Percentiles rank a stretch among this genome's conserved stretches.
phyloP scores from a whole-genome alignment of 2,329 filamentous ascomycete genomes.

The Nemania serpens region DNA sequence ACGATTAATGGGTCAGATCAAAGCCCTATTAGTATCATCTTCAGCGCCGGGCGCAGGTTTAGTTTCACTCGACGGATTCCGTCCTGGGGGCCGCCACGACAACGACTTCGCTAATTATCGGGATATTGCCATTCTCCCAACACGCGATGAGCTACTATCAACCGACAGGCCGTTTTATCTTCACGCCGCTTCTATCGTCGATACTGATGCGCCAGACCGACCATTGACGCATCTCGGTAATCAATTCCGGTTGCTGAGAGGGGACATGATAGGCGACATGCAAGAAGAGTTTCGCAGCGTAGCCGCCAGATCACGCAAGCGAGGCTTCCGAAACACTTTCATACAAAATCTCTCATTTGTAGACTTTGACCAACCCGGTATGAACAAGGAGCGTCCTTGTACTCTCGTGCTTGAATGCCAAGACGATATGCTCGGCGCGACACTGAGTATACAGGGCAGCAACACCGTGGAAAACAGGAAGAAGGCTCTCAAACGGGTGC shows the following conservation, averaged over 20 bases:
- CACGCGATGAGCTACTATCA: constrained; percentile 65
- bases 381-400: constrained; percentile 39
- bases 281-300: constrained; percentile 61
- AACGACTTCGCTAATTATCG: constrained; percentile 70
- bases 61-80: not conserved
- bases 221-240: constrained; percentile 65
- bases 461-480: constrained; percentile 42
- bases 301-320: constrained; percentile 41
- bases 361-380: constrained; percentile 45
- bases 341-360: constrained; percentile 39
- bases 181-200: constrained; percentile 53
- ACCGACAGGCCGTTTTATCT: constrained; percentile 59
- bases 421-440: constrained; percentile 49
- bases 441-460: constrained; percentile 39
- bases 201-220: constrained; percentile 45
- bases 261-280: constrained; percentile 72
- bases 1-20: constrained; percentile 1
- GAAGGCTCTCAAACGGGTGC: constrained; percentile 52
- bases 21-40: not conserved
- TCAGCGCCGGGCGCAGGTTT: not conserved
- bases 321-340: constrained; percentile 40
- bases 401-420: constrained; percentile 48
- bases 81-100: constrained; percentile 56
- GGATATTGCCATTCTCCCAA: constrained; percentile 67
- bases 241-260: constrained; percentile 71